These are phyloP conservation scores for Pseudocercospora musae DNA, from an alignment of 2,329 filamentous ascomycete genomes.

Conservation along the genomic window DNA sequence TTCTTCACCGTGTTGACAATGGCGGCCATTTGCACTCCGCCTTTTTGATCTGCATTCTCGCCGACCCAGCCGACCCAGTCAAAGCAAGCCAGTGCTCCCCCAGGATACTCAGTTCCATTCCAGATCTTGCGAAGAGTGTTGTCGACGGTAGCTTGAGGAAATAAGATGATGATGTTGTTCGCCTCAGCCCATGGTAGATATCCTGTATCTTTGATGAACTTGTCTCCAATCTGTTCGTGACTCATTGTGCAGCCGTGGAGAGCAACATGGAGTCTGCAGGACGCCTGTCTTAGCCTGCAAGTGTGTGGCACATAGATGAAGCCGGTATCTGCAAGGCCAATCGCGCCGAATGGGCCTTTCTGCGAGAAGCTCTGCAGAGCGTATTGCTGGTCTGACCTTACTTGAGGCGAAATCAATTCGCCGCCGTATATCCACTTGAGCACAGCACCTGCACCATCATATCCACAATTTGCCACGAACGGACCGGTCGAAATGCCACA, in stretches of 20 bases:
- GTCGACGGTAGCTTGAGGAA: constrained; percentile 12
- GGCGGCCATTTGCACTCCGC: constrained; percentile 11
- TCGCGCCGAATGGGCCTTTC: not conserved
- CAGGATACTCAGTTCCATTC: constrained; percentile 2
- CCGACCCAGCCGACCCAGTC: constrained; percentile 11
- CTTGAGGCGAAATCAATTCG: not conserved
- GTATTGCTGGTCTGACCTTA: not conserved
- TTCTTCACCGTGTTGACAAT: constrained; percentile 10
- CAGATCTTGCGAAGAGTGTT: constrained; percentile 3
- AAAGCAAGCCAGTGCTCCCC: constrained; percentile 9
- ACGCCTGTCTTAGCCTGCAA: not conserved
- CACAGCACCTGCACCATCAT: constrained; percentile 14
- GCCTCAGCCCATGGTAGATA: constrained; percentile 13
- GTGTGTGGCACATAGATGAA: constrained; percentile 5
- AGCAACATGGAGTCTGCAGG: constrained; percentile 11
- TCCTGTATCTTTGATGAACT: constrained; percentile 4
- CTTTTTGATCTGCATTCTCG: constrained; percentile 8
- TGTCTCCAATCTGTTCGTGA: constrained; percentile 7
- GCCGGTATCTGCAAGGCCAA: constrained; percentile 7
- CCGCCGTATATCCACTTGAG: constrained; percentile 12
- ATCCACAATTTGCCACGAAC: constrained; percentile 9
- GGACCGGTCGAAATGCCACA: not conserved
- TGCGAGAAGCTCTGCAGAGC: not conserved
- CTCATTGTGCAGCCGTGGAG: constrained; percentile 17
- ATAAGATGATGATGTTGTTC: constrained; percentile 9